Conservation (phyloP, 2,329 filamentous ascomycete genomes). For the Davidsoniella neocaledoniae region DNA sequence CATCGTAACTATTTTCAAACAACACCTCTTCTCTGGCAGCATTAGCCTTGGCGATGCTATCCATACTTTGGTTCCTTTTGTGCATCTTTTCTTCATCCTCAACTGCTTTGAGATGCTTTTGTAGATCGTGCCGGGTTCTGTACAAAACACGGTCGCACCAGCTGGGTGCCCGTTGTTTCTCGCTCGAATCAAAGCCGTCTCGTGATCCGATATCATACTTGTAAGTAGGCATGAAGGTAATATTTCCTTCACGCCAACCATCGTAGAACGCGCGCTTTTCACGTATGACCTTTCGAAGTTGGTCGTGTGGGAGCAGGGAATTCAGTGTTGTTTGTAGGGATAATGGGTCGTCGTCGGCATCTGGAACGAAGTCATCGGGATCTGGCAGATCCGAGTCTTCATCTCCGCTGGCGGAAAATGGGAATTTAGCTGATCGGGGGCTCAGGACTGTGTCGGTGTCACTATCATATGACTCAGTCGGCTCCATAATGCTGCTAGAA, state of each 20-base stretch:
- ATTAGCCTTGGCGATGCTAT: constrained; percentile 56
- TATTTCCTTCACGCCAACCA: constrained; percentile 78
- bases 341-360: constrained; percentile 60
- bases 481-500: constrained; percentile 14
- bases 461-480: constrained; percentile 11
- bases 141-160: constrained; percentile 95
- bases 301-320: constrained; percentile 78
- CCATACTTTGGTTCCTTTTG: constrained; percentile 72
- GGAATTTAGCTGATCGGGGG: constrained; percentile 7
- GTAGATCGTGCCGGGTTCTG: constrained; percentile 54
- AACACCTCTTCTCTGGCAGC: constrained; percentile 61
- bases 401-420: constrained; percentile 6
- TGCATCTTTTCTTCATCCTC: constrained; percentile 46
- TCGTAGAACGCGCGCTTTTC: constrained; percentile 71
- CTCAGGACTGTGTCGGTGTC: constrained; percentile 14
- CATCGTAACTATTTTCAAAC: constrained; percentile 81
- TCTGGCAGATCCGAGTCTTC: constrained; percentile 28
- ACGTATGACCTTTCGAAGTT: constrained; percentile 59
- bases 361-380: constrained; percentile 48
- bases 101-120: constrained; percentile 45
- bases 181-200: constrained; percentile 82
- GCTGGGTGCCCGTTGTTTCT: constrained; percentile 81
- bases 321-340: constrained; percentile 79
- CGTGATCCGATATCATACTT: constrained; percentile 96
- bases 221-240: constrained; percentile 84